phyloP scores from a whole-genome alignment of 495 filamentous ascomycete species.

The Penicillium paradoxum region DNA sequence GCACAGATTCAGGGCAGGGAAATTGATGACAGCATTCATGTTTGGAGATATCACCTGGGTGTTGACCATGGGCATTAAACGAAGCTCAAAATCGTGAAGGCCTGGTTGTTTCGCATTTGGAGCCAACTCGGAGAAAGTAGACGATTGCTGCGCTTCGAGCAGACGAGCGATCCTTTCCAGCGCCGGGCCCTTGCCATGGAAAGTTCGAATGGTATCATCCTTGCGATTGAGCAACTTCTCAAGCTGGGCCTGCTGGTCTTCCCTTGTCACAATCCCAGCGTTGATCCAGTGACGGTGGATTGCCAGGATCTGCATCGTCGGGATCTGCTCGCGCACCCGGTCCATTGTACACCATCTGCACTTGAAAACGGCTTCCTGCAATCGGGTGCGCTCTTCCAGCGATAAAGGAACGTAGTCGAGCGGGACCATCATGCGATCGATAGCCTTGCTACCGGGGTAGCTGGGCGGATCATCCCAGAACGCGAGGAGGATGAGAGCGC shows the following conservation, averaged over 20 bases:
- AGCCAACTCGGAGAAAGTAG: not conserved
- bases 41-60: conserved; percentile 14
- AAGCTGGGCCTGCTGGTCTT: conserved; percentile 15
- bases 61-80: conserved; percentile 18
- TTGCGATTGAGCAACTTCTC: conserved; percentile 21
- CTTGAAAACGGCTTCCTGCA: conserved; percentile 33
- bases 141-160: not conserved
- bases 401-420: conserved; percentile 28
- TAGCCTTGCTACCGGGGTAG: conserved; percentile 4
- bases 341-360: conserved; percentile 38
- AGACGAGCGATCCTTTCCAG: not conserved
- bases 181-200: conserved; percentile 15
- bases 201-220: conserved; percentile 4
- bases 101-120: not conserved
- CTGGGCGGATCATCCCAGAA: conserved; percentile 32
- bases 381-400: conserved; percentile 14
- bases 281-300: conserved; percentile 34
- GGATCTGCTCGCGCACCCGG: conserved; percentile 28
- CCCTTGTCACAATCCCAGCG: conserved; percentile 23
- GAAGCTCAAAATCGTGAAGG: conserved; percentile 17
- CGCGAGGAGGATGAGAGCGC: conserved; percentile 35
- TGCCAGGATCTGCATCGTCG: conserved; percentile 29
- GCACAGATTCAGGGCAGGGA: conserved; percentile 17
- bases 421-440: conserved; percentile 29
- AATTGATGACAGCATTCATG: not conserved